A percentile compares a stretch with the other conserved stretches of the same genome.
Conservation (phyloP, 805 yeast genomes). For the Cephaloascus albidus region DNA sequence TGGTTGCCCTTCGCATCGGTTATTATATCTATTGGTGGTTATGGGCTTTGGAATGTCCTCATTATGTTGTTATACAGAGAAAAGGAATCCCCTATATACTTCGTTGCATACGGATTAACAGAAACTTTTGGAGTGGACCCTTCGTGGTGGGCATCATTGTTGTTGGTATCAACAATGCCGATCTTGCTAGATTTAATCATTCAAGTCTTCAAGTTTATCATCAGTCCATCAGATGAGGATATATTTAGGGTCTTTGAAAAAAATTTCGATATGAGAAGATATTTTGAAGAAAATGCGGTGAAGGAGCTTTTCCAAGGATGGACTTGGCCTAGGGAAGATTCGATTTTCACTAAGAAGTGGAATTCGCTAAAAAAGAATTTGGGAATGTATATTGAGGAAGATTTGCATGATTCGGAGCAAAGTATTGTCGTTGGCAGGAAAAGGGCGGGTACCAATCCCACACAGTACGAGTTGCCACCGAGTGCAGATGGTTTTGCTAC, state of each 20-base stretch:
- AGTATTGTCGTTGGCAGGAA: slow-evolving; percentile 35
- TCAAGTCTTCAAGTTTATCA: slow-evolving; percentile 43
- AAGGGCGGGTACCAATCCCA: slow-evolving; percentile 38
- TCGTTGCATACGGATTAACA: slow-evolving; percentile 60
- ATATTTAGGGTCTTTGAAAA: slow-evolving; percentile 71
- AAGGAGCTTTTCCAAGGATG: slow-evolving; percentile 72
- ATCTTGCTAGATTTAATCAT: slow-evolving; percentile 56
- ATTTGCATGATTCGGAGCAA: slow-evolving; percentile 18
- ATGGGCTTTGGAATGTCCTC: slow-evolving; percentile 75
- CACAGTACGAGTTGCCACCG: slow-evolving; percentile 41
- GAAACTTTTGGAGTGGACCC: slow-evolving; percentile 69
- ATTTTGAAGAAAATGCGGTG: slow-evolving; percentile 65
- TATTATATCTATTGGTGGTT: slow-evolving; percentile 71
- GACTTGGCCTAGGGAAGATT: slow-evolving; percentile 50
- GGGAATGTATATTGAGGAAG: slow-evolving; percentile 16
- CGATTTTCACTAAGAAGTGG: slow-evolving; percentile 12
- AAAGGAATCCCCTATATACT: slow-evolving; percentile 51
- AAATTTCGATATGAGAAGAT: slow-evolving; percentile 52
- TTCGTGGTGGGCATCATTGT: slow-evolving; percentile 80
- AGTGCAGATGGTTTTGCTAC: slow-evolving; percentile 11
- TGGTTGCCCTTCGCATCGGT: slow-evolving; percentile 60
- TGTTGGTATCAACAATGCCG: slow-evolving; percentile 50
- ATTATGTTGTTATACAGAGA: slow-evolving; percentile 59
- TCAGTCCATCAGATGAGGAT: slow-evolving; percentile 69
- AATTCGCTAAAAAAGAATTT: slow-evolving; percentile 15